Evolutionary conservation across 2,329 filamentous ascomycete species (phyloP), one percentile per base, ranked within the genome.

Genomic region (Plenodomus lindquistii): DNA sequence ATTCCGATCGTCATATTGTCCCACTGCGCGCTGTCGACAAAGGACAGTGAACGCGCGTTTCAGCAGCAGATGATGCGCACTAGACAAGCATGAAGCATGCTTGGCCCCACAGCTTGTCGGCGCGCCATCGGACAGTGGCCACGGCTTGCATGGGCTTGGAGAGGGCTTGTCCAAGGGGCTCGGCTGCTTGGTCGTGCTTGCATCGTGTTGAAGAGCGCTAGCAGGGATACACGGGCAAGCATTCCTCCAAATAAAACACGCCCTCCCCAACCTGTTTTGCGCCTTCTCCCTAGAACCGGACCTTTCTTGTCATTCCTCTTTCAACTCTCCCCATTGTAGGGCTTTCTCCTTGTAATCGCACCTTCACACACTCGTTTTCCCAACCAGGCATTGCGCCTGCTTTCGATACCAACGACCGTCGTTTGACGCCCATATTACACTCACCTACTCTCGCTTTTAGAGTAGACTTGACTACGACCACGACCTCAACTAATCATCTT

Each of bases 351-450:
- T 24, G 22, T 24, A 24, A 24, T 24, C 22, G 11, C 22, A 5
- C 37, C 49, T 47, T 52, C 49, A 41, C 31, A 47, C 52, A 50
- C 52, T 55, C 49, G 49, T 55, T 55, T 45, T 29, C 22, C 11
- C 22, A 24, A 24, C 31, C 34, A 35, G 34, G 34, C 34, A 36
- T 24, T 35, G 41, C 34, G 42, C 42, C 34, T 27, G 21, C 42
- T 37, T 37, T 16, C 3, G 11, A 36, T n/a, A 36, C 34, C 34
- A 5, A 36, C 34, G 24, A 42, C 34, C 21, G 17, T 44, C 36
- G 29, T 44, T 43, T 36, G 20, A 24, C 49, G 31, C 34, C n/a
- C 34, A n/a, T 15, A 6, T n/a, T n/a, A n/a, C 34, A n/a, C n/a
- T 7, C 5, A 6, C 11, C 22, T 24, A 24, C 22, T 24, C 22